Evolutionary conservation across 2,329 filamentous ascomycete species (phyloP).

Genomic region (Trichoderma sp.): DNA sequence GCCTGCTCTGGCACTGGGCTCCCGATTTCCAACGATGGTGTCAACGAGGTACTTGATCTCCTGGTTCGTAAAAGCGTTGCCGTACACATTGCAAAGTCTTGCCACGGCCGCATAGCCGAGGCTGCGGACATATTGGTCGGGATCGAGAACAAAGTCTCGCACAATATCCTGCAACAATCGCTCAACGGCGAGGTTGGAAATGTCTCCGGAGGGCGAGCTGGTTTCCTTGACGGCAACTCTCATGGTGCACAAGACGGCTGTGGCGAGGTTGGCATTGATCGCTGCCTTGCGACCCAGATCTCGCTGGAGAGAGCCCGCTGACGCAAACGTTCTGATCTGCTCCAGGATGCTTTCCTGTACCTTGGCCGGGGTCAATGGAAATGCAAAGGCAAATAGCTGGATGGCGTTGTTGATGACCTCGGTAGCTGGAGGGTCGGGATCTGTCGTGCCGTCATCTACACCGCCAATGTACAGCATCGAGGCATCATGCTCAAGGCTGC

Average conservation of each 20-base stretch:
- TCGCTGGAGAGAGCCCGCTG: conserved; percentile 75
- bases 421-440: conserved; percentile 79
- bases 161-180: conserved; percentile 78
- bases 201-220: conserved; percentile 68
- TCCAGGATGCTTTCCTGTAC: conserved; percentile 96
- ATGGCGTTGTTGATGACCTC: conserved; percentile 95
- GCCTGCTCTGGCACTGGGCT: conserved; percentile 89
- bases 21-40: conserved; percentile 89
- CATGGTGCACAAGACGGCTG: conserved; percentile 76
- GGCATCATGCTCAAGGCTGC: conserved; percentile 87
- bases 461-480: conserved; percentile 70
- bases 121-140: conserved; percentile 82
- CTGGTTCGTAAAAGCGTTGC: conserved; percentile 83
- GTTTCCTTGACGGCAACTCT: conserved; percentile 85
- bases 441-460: conserved; percentile 47
- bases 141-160: conserved; percentile 73
- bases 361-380: conserved; percentile 85
- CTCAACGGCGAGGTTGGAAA: conserved; percentile 76
- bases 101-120: conserved; percentile 85
- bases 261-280: conserved; percentile 85
- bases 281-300: conserved; percentile 88
- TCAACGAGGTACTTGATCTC: conserved; percentile 93
- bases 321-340: conserved; percentile 87
- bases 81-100: conserved; percentile 79
- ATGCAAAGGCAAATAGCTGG: conserved; percentile 85